Evolutionary conservation across 1,139 yeast species (phyloP).

Genomic region (Geotrichum histeridarum): DNA sequence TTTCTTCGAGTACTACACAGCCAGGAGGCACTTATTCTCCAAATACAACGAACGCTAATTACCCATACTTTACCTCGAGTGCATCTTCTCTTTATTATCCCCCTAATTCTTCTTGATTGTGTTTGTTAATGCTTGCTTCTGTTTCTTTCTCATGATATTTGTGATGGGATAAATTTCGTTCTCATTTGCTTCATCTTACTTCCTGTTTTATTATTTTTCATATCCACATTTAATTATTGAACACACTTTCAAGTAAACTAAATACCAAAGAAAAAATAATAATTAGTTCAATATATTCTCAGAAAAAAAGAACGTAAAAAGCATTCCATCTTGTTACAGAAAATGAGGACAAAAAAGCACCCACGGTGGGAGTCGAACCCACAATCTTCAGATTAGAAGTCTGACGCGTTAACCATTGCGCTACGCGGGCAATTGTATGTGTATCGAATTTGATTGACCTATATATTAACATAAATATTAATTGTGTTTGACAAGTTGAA

Average conservation of each 20-base stretch:
- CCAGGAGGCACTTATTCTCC: too few species aligned
- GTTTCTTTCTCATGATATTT: too few species aligned
- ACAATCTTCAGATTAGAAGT: constrained; percentile 55
- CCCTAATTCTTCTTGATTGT: too few species aligned
- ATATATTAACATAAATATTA: not conserved
- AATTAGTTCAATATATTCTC: not conserved
- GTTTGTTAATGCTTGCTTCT: too few species aligned
- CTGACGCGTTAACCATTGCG: constrained; percentile 59
- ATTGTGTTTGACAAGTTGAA: too few species aligned
- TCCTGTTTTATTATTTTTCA: too few species aligned
- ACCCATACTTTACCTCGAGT: too few species aligned
- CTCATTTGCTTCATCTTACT: too few species aligned
- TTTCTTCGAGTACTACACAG: too few species aligned
- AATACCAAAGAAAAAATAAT: not conserved
- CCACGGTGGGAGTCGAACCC: constrained; percentile 59
- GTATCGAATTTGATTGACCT: not conserved
- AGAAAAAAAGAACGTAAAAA: constrained; percentile 17
- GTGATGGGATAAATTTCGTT: too few species aligned
- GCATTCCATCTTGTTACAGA: not conserved
- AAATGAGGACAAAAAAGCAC: constrained; percentile 37
- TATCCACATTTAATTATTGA: not conserved
- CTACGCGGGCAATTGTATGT: constrained; percentile 26
- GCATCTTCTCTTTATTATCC: too few species aligned
- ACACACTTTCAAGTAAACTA: not conserved
- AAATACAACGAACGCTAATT: too few species aligned